Base-by-base conservation (phyloP, 257 asterid species). In the Solanum sitiens region DNA sequence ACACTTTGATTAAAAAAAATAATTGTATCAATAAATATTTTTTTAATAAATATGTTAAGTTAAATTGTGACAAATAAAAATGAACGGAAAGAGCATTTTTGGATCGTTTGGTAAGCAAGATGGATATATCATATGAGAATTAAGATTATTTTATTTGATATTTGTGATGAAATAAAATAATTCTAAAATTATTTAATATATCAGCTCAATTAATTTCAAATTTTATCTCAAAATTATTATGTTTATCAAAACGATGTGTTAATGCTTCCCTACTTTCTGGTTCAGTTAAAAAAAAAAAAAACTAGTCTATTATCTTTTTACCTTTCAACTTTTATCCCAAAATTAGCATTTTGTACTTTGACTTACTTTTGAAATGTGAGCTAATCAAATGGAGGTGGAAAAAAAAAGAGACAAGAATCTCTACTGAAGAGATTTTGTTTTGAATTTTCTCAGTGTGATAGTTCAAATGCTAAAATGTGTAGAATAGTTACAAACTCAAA, bases 311-410 rank as follows among this genome's bases (percentile, higher is more conserved):
- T 79, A 4, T 44, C 67, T 79, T 27, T 27, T 27, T 9, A 2
- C 25, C 67, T 79, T 45, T 47, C 4, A 25, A 80, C 44, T 47
- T 80, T 59, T 14, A 83, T 32, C 53, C 35, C 76, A 21, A 40
- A 39, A 23, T 84, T 59, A 84, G 73, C 72, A 39, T 84, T 67
- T 61, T 42, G 50, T 84, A 67, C 16, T 84, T 13, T 35, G 37
- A 61, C 37, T 84, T 84, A 21, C 53, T 84, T 61, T 84, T 84
- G 87, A 84, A 59, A 56, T 61, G 87, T 61, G 87, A 35, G 76
- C 15, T 65, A 35, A 18, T 84, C 75, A 65, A 65, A 56, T 61
- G 50, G 47, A 84, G 76, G 76, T 56, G 87, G 25, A 65, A 21
- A 15, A 59, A 65, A 35, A 13, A 37, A 15, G 45, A 84, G 76